Conservation (phyloP, 2,329 filamentous ascomycete species). For the Colletotrichum tamarilloi region DNA sequence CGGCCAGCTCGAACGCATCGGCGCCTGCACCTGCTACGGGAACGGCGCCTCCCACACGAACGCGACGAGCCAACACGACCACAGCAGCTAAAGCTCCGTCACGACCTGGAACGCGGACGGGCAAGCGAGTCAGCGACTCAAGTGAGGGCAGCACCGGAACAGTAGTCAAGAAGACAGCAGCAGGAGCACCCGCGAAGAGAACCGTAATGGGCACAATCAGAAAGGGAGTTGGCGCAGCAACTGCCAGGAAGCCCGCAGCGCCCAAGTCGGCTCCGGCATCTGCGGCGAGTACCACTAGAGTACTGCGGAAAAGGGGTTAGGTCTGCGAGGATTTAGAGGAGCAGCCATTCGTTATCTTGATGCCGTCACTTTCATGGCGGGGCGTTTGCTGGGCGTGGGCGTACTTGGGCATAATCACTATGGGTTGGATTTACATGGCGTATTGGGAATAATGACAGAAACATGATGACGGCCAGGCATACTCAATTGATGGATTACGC, state of each 20-base stretch:
- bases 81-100: conserved; percentile 47
- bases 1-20: conserved; percentile 49
- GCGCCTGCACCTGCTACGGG: conserved; percentile 40
- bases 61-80: conserved; percentile 47
- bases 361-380: not conserved
- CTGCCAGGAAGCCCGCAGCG: conserved; percentile 61
- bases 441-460: conserved; percentile 25
- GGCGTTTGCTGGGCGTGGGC: conserved; percentile 5
- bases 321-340: not conserved
- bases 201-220: conserved; percentile 66
- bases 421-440: not conserved
- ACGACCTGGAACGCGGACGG: conserved; percentile 57
- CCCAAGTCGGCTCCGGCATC: conserved; percentile 54
- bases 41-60: conserved; percentile 41
- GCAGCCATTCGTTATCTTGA: not conserved
- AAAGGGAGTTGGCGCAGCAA: conserved; percentile 60
- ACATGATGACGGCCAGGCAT: conserved; percentile 20
- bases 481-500: conserved; percentile 19
- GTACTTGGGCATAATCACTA: not conserved
- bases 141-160: conserved; percentile 74
- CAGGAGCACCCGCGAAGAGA: conserved; percentile 57
- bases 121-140: conserved; percentile 68
- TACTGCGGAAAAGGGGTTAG: conserved; percentile 65
- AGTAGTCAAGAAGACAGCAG: conserved; percentile 66
- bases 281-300: conserved; percentile 60